Base-by-base conservation (phyloP, 805 yeast species). In the Candida dendrica region DNA sequence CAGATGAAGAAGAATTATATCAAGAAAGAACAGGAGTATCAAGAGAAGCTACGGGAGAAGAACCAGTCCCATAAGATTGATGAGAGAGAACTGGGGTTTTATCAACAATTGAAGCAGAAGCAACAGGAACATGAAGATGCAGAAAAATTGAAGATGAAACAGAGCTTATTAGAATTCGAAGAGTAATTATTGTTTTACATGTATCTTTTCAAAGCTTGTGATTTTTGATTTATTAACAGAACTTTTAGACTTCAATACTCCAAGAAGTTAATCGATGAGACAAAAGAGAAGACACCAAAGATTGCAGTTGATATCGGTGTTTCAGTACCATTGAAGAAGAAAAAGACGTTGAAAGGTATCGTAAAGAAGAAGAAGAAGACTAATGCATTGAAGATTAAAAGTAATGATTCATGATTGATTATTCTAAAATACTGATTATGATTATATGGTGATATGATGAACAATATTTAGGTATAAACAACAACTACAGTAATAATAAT, bases 1-100 rank as follows among this genome's bases (percentile, higher is more conserved):
- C 61, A 56, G 45, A 52, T 56, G 59, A 50, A 46, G 37, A 19
- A 47, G 20, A 56, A 55, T 41, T 47, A 56, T 33, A 32, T 54
- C 15, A 41, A 43, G 29, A 55, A 51, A 43, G 61, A 56, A 30
- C 38, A 36, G 14, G 53, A 47, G 18, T 50, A 47, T 41, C 51
- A 52, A 34, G 58, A 50, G 14, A 54, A 54, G 33, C 46, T 51
- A 14, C 46, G 49, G 19, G 46, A 50, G 0, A 45, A 44, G 13
- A 55, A 54, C 35, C 55, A 51, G 32, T 42, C 51, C 1, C 41
- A 47, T 29, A 46, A 42, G 22, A 34, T 56, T 3, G 49, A 49
- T 14, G 52, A 44, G 24, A 40, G 45, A 13, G 61, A 55, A 19
- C 35, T 46, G 5, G 20, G 39, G 18, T 54, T 53, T 33, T 56